These are phyloP conservation scores for Sporothrix sp. DNA, from an alignment of 2,329 filamentous ascomycete genomes.

Conservation along the genomic window DNA sequence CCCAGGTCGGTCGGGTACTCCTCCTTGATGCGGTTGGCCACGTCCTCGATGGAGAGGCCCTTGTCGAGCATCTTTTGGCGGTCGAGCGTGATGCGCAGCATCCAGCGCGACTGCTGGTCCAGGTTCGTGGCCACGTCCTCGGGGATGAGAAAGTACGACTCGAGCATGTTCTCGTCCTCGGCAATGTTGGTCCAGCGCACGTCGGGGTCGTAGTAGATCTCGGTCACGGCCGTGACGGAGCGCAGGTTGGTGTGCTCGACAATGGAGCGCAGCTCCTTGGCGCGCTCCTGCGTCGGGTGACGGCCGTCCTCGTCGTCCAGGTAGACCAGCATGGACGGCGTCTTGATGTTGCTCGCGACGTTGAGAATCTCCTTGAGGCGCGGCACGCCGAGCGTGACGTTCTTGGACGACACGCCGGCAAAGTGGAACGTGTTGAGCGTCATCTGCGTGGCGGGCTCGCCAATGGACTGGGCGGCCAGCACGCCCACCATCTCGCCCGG, in stretches of 20 bases:
- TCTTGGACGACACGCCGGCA: conserved; percentile 98
- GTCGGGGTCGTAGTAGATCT: conserved; percentile 96
- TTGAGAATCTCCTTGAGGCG: conserved; percentile 99
- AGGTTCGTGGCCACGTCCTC: conserved; percentile 56
- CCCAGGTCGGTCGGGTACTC: conserved; percentile 78
- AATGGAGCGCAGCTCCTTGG: conserved; percentile 74
- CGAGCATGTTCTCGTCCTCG: conserved; percentile 85
- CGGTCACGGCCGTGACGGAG: conserved; percentile 81
- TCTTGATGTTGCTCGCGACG: conserved; percentile 96
- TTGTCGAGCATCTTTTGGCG: conserved; percentile 94
- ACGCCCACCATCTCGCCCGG: conserved; percentile 99
- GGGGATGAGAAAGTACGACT: conserved; percentile 91
- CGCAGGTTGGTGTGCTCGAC: conserved; percentile 93
- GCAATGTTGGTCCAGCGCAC: conserved; percentile 77
- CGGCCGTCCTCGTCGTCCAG: conserved; percentile 50
- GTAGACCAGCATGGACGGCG: conserved; percentile 91
- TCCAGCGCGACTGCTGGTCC: conserved; percentile 83
- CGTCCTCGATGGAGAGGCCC: conserved; percentile 81
- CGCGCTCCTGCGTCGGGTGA: conserved; percentile 57
- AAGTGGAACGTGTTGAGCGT: conserved; percentile 99
- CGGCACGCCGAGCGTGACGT: conserved; percentile 94
- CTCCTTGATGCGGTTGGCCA: conserved; percentile 80
- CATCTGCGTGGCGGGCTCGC: conserved; percentile 98
- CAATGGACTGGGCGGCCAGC: conserved; percentile 93
- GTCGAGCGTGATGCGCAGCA: conserved; percentile 86